Base-by-base conservation (phyloP, 2,329 filamentous ascomycete species). In the Epichloe uncinata region DNA sequence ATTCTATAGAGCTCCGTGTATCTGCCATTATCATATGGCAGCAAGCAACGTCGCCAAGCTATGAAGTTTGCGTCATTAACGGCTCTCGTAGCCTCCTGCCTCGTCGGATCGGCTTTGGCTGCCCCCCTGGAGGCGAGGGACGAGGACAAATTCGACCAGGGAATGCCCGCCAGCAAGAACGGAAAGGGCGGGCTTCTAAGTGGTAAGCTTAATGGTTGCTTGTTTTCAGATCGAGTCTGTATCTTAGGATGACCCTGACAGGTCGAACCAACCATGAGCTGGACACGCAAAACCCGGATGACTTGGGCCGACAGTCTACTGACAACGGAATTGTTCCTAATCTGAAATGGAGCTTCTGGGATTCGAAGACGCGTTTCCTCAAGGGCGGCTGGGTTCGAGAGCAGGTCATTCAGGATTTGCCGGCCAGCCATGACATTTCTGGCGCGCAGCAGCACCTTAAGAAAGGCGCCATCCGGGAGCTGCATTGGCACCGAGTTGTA, bases 401-500 rank as follows among this genome's bases (percentile, higher is more conserved):
- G 62, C 80, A 84, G 58, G 78, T 84, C 49, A 73, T 83, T 45
- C 75, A 77, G n/a, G 82, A 85, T 59, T 63, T 85, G 6, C 82
- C 82, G 0, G 67, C 73, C 13, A 84, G 80, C 59, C 73, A 78
- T 53, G 81, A 85, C 54, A 82, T 86, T 56, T 70, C 82, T 1
- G 81, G 74, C 4, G 82, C 81, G 1, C 82, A 86, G 61, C 79
- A 84, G 63, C 82, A 85, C 63, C 65, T 85, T 48, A 75, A 72
- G 50, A 84, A 83, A 61, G 81, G 82, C 2, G 77, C 80, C 0
- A 74, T 82, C 35, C 73, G 80, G 5, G 80, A 85, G 61, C 68
- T 84, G 12, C 81, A 84, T 57, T 85, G 80, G 81, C 81, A 84
- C 58, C 70, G 72, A 55, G 77, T 81, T n/a, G 79, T 81, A 66